Base-by-base conservation (phyloP, 192 early-diverging fungal species). In the Coemansia sp. region DNA sequence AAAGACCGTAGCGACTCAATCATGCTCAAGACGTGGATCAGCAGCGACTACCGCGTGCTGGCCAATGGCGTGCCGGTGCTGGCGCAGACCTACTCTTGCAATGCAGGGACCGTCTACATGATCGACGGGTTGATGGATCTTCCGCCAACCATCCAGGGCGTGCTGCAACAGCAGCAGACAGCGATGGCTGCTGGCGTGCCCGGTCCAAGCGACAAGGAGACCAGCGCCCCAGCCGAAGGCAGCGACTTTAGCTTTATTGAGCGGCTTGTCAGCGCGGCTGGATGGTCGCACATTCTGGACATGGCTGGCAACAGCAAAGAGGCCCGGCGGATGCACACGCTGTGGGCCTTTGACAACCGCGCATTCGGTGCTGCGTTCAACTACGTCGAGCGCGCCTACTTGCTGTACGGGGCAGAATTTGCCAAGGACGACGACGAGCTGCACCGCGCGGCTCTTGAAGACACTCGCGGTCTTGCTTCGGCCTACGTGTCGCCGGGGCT, bases 311-410 rank as follows among this genome's bases (percentile, higher is more conserved):
- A 28, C 4, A 45, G n/a, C 36, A 61, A 48, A 22, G 65, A 54
- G 20, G 25, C 32, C 14, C n/a, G 16, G 29, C 49, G 29, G 17
- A 72, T 77, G 68, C 71, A 77, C 63, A 82, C 80, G 42, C 55
- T 82, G 56, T 82, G 74, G 74, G 80, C 80, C 33, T 76, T 82
- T 56, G 70, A 25, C 50, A 69, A 82, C 71, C 64, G 28, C 11
- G 80, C 68, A 2, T 82, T 82, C 22, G 55, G 58, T 32, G 54
- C 31, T 34, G 48, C 55, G 55, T 69, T 73, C 48, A 68, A 50
- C 64, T 73, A 59, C 64, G 68, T 66, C 16, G 75, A 82, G 65
- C 67, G 80, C 12, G 61, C 67, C 22, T 82, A 82, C 32, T 56
- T 82, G 38, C 50, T 82, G 17, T 54, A 77, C 51, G 80, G 80